Evolutionary conservation across 768 basidiomycete genomes (phyloP).

Genomic region (Suillus tomentosus): DNA sequence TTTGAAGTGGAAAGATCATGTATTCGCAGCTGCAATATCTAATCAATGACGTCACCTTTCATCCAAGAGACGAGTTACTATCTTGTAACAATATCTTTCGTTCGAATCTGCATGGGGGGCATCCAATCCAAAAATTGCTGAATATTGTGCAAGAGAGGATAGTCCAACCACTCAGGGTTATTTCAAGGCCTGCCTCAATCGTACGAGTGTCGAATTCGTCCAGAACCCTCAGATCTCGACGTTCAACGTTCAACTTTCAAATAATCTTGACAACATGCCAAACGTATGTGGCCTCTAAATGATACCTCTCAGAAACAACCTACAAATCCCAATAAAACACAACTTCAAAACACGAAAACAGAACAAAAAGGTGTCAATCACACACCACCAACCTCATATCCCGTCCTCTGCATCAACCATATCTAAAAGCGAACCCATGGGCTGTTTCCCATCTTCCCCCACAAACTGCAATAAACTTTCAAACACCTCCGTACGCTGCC

Average conservation of each 20-base stretch:
- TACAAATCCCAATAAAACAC: not conserved
- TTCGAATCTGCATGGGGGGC: not conserved
- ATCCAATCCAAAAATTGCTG: not conserved
- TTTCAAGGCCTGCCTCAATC: not conserved
- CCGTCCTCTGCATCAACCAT: constrained; percentile 48
- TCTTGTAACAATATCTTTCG: not conserved
- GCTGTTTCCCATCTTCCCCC: constrained; percentile 65
- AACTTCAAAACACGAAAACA: not conserved
- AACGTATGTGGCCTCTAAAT: not conserved
- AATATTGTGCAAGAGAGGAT: not conserved
- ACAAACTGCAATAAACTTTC: constrained; percentile 67
- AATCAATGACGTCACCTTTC: not conserved
- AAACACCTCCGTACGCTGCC: constrained; percentile 70
- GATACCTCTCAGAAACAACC: not conserved
- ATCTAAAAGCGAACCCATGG: constrained; percentile 61
- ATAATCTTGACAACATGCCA: not conserved
- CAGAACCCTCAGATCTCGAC: not conserved
- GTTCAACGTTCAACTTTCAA: not conserved
- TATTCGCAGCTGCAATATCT: not conserved
- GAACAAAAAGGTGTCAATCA: no score
- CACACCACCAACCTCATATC: constrained; percentile 18
- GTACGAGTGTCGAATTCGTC: not conserved
- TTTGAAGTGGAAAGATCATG: not conserved
- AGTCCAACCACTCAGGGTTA: not conserved
- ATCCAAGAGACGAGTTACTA: not conserved